phyloP scores from a whole-genome alignment of 139 green algal genomes.

The Chlamydomonas applanata region DNA sequence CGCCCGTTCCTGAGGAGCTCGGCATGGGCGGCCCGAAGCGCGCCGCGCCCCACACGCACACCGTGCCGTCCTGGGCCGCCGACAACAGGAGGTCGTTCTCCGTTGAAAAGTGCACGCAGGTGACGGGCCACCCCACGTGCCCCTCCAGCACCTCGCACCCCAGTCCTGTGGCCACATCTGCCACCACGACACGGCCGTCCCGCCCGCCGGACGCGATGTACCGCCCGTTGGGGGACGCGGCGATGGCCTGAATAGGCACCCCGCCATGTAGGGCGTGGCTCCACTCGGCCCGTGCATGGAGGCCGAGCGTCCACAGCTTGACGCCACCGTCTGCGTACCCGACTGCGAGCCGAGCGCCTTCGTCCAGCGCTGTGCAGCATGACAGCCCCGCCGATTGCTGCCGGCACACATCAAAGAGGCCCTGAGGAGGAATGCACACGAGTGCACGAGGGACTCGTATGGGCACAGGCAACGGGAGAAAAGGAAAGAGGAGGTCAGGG shows the following conservation, averaged over 20 bases:
- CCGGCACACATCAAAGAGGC: slow-evolving; percentile 26
- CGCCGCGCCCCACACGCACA: slow-evolving; percentile 21
- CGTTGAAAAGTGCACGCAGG: slow-evolving; percentile 25
- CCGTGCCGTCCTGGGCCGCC: slow-evolving; percentile 16
- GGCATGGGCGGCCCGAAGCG: slow-evolving; percentile 1
- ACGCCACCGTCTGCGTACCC: slow-evolving; percentile 39
- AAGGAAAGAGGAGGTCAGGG: background rate
- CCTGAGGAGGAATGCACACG: too few species aligned
- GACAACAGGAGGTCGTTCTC: slow-evolving; percentile 24
- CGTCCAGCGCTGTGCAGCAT: background rate
- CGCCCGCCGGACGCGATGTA: slow-evolving; percentile 13
- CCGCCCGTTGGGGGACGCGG: slow-evolving; percentile 8
- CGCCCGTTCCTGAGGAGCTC: too few species aligned
- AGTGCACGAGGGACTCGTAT: background rate
- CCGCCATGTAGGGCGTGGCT: background rate
- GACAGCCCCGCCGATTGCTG: slow-evolving; percentile 26
- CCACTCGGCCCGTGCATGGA: background rate
- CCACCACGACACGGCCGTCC: slow-evolving; percentile 21
- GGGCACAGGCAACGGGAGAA: background rate
- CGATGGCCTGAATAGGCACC: slow-evolving; percentile 17
- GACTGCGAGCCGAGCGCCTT: slow-evolving; percentile 14
- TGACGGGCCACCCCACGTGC: slow-evolving; percentile 20
- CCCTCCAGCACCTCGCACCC: slow-evolving; percentile 1
- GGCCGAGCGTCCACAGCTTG: slow-evolving; percentile 13
- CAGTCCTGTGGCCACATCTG: background rate